A percentile compares a stretch with the other conserved stretches of the same genome.
Evolutionary conservation across 2,329 filamentous ascomycete genomes (phyloP).

Genomic region (Colletotrichum gigasporum): DNA sequence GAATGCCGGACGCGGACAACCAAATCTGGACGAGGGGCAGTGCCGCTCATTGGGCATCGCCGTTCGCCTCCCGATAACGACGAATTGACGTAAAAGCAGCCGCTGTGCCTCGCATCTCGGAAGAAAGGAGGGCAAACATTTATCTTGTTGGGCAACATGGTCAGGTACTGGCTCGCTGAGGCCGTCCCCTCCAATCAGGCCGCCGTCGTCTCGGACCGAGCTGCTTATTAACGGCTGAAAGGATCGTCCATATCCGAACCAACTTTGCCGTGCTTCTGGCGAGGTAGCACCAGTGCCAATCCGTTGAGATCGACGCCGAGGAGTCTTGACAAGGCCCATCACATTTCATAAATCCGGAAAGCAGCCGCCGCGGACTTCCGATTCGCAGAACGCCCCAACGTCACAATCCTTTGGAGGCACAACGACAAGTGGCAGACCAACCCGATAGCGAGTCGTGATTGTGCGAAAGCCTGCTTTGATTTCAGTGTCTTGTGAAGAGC

Average conservation of each 20-base stretch:
- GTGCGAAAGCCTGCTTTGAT: too few relatives aligned
- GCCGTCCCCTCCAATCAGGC: background rate
- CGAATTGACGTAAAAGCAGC: background rate
- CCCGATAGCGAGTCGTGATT: too few relatives aligned
- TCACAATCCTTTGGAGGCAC: too few relatives aligned
- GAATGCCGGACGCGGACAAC: background rate
- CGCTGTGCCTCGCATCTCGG: background rate
- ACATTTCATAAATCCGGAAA: background rate
- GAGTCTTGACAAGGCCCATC: background rate
- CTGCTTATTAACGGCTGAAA: background rate
- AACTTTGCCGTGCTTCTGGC: background rate
- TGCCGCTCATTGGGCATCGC: background rate
- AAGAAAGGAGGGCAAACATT: background rate
- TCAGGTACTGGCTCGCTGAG: background rate
- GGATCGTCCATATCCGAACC: background rate
- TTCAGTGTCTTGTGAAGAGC: too few relatives aligned
- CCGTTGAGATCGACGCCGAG: background rate
- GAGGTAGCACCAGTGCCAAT: background rate
- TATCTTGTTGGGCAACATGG: background rate
- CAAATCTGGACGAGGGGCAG: background rate
- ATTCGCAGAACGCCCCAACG: too few relatives aligned
- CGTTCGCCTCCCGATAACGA: background rate
- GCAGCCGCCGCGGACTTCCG: too few relatives aligned
- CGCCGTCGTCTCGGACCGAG: background rate
- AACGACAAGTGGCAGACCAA: too few relatives aligned